These are phyloP conservation scores for Alternaria burnsii DNA, from an alignment of 2,329 filamentous ascomycete genomes.

Conservation along the genomic window DNA sequence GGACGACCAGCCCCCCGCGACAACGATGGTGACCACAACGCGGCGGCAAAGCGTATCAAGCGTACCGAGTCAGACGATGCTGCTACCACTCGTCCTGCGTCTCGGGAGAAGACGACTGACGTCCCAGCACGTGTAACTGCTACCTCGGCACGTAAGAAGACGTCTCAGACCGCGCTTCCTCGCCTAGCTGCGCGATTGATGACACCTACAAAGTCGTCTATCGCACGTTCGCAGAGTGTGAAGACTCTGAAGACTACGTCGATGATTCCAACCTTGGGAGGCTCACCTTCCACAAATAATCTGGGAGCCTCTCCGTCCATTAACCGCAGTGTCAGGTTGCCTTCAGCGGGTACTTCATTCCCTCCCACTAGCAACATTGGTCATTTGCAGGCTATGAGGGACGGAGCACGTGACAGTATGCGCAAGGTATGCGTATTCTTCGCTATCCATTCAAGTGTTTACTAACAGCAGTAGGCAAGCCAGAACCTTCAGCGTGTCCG, in stretches of 20 bases:
- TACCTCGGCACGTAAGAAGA: slow-evolving; percentile 40
- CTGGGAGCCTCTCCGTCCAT: slow-evolving; percentile 58
- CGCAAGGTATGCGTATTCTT: slow-evolving; percentile 33
- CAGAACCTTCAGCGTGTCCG: slow-evolving; percentile 64
- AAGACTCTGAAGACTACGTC: slow-evolving; percentile 57
- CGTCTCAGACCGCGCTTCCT: slow-evolving; percentile 54
- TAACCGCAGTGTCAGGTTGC: slow-evolving; percentile 57
- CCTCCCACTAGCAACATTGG: slow-evolving; percentile 42
- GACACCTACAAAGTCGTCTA: slow-evolving; percentile 81
- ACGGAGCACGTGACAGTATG: slow-evolving; percentile 49
- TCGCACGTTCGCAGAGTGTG: slow-evolving; percentile 67
- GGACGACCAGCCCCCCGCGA: slow-evolving; percentile 37
- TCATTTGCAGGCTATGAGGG: slow-evolving; percentile 42
- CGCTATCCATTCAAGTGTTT: neutral
- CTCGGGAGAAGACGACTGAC: slow-evolving; percentile 45
- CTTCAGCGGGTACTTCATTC: slow-evolving; percentile 61
- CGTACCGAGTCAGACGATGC: slow-evolving; percentile 73
- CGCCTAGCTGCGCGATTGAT: slow-evolving; percentile 64
- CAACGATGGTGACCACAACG: slow-evolving; percentile 48
- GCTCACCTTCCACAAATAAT: slow-evolving; percentile 63
- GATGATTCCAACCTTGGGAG: slow-evolving; percentile 62
- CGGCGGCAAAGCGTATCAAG: slow-evolving; percentile 73
- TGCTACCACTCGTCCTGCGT: slow-evolving; percentile 69
- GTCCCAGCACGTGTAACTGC: slow-evolving; percentile 19
- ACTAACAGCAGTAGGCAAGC: slow-evolving; percentile 38